phyloP scores from a whole-genome alignment of 805 yeast genomes.

The Cyberlindnera meyerae region DNA sequence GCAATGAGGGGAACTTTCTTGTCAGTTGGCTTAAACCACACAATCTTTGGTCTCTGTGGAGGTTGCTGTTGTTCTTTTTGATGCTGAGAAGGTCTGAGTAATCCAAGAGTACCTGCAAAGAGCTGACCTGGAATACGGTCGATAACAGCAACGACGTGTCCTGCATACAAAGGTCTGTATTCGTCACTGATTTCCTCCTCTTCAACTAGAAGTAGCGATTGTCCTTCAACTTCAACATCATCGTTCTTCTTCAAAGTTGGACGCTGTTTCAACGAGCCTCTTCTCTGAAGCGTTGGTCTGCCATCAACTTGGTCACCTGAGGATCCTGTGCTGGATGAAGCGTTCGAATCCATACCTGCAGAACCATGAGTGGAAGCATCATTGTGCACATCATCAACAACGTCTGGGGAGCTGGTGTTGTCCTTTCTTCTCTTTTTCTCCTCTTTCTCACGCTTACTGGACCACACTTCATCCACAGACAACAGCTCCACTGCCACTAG shows the following conservation, averaged over 20 bases:
- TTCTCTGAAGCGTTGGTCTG: slow-evolving; percentile 65
- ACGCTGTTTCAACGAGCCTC: slow-evolving; percentile 88
- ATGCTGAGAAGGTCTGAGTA: slow-evolving; percentile 92
- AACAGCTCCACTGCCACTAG: slow-evolving; percentile 91
- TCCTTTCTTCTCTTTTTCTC: slow-evolving; percentile 92
- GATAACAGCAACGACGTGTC: slow-evolving; percentile 96
- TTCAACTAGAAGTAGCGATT: slow-evolving; percentile 82
- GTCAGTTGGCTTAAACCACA: slow-evolving; percentile 98
- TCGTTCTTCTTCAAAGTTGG: slow-evolving; percentile 97
- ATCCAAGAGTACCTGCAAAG: slow-evolving; percentile 90
- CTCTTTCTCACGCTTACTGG: slow-evolving; percentile 90
- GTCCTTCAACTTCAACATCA: slow-evolving; percentile 98
- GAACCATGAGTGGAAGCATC: slow-evolving; percentile 61
- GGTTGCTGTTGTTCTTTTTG: slow-evolving; percentile 28
- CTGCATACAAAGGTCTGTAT: slow-evolving; percentile 90
- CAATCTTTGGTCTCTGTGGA: slow-evolving; percentile 73
- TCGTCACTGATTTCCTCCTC: slow-evolving; percentile 95
- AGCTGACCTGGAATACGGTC: slow-evolving; percentile 97
- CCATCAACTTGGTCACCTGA: too few species aligned
- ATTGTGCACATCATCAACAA: slow-evolving; percentile 67
- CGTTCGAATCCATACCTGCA: slow-evolving; percentile 8
- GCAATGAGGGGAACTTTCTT: slow-evolving; percentile 97
- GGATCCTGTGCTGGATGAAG: too few species aligned
- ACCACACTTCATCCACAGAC: slow-evolving; percentile 97
- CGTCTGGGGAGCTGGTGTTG: slow-evolving; percentile 54